Evolutionary conservation across 345 rosid species (phyloP), one percentile per base, ranked within the genome.

Genomic region (Nephelium lappaceum): DNA sequence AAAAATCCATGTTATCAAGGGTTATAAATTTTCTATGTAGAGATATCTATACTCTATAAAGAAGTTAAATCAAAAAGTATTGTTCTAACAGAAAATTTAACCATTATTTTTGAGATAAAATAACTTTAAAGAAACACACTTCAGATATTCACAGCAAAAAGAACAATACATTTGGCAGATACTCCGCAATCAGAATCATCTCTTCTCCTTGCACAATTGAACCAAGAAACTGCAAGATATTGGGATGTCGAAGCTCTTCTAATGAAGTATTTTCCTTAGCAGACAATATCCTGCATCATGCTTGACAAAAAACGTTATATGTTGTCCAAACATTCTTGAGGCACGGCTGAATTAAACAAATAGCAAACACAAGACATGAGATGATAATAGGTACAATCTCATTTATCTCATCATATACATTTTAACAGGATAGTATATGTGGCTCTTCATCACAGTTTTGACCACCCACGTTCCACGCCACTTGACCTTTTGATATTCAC

Each of bases 381-480:
- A 51, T 67, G 53, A 55, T 16, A 60, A 11, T 31, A n/a, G 6
- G 57, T 19, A 60, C 21, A 55, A 38, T 65, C 11, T 43, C 24
- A 5, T 74, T 25, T 14, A 21, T 51, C 71, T 2, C 36, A 31
- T 74, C 23, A 72, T 42, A 60, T 77, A 90, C 91, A 85, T 84
- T 73, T 82, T 84, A 11, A 76, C 84, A 16, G 85, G 87, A 71
- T 77, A 83, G 63, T 65, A 60, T 70, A 86, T 86, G 69, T 87
- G 87, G 75, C 89, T 86, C 80, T 82, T 83, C n/a, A 90, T 87
- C 5, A 86, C 82, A 11, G 93, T 87, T 79, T 87, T 88, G 51
- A 87, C 89, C 53, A 90, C 92, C 93, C 92, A 87, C 7, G 92
- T 90, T 80, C 91, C 93, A 24, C 89, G 83, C 93, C 92, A 90